These are phyloP conservation scores for Tricholoma terreum DNA, from an alignment of 768 basidiomycete genomes.

Conservation along the genomic window DNA sequence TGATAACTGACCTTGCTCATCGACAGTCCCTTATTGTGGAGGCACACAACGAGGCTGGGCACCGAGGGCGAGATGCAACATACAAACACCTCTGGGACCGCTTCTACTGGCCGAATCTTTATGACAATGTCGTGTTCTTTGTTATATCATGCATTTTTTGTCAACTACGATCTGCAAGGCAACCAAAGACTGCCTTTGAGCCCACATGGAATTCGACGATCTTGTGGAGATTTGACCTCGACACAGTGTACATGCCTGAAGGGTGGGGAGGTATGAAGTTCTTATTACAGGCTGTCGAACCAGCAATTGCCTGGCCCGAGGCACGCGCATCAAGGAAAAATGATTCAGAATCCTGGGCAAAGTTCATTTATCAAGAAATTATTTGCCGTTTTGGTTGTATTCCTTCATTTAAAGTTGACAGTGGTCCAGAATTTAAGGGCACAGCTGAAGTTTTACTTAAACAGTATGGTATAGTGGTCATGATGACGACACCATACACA, in stretches of 20 bases:
- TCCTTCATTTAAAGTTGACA: conserved; percentile 4
- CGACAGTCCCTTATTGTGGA: conserved; percentile 16
- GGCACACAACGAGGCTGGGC: conserved; percentile 27
- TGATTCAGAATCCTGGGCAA: conserved; percentile 22
- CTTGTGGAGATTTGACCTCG: conserved; percentile 24
- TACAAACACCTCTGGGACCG: conserved; percentile 16
- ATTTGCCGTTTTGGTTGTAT: conserved; percentile 16
- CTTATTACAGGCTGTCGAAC: conserved; percentile 19
- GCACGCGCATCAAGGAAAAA: conserved; percentile 28
- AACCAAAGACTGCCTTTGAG: conserved; percentile 18
- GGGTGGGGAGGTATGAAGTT: conserved; percentile 14
- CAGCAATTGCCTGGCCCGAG: conserved; percentile 23
- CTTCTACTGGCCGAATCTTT: conserved; percentile 36
- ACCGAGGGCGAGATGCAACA: conserved; percentile 26
- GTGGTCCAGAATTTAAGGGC: conserved; percentile 28
- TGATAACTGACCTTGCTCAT: conserved; percentile 14
- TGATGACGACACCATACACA: conserved; percentile 29
- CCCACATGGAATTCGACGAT: conserved; percentile 15
- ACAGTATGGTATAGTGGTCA: conserved; percentile 22
- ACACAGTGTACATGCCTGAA: conserved; percentile 29
- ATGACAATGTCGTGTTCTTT: conserved; percentile 24
- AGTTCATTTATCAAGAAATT: conserved; percentile 17
- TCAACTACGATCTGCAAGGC: conserved; percentile 20
- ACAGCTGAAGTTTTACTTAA: conserved; percentile 18
- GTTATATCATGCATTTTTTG: conserved; percentile 31